Conservation (phyloP, 2,329 filamentous ascomycete species). For the Nothophaeocryptopus gaeumannii region DNA sequence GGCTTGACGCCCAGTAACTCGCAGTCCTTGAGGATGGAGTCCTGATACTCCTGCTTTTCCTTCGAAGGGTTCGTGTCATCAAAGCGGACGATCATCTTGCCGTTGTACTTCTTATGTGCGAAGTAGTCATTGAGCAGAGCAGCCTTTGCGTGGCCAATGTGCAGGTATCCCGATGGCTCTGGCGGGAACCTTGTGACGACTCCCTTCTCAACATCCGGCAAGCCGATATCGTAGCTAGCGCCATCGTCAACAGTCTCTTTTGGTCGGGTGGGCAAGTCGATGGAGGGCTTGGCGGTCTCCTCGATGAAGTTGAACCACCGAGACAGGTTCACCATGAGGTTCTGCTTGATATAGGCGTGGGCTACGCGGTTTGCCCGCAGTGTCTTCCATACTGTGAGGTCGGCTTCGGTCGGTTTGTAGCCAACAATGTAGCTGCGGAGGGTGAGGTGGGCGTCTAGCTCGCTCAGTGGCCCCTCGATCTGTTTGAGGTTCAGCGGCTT, state of each 20-base stretch:
- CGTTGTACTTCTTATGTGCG: constrained; percentile 87
- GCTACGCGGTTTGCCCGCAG: constrained; percentile 83
- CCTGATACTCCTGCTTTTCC: constrained; percentile 94
- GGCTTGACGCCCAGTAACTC: constrained; percentile 88
- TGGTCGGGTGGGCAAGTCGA: constrained; percentile 49
- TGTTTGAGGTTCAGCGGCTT: constrained; percentile 73
- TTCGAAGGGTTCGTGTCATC: constrained; percentile 98
- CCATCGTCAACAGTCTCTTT: constrained; percentile 69
- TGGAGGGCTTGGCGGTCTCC: constrained; percentile 67
- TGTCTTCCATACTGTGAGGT: constrained; percentile 79
- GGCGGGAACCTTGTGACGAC: constrained; percentile 91
- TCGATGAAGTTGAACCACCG: constrained; percentile 89
- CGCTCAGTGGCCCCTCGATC: constrained; percentile 67
- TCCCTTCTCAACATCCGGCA: constrained; percentile 80
- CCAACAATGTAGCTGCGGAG: constrained; percentile 83
- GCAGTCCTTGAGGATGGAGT: constrained; percentile 89
- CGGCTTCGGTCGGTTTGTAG: constrained; percentile 71
- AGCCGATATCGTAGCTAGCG: constrained; percentile 82
- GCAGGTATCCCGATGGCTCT: constrained; percentile 92
- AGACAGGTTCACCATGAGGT: constrained; percentile 69
- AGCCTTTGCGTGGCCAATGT: constrained; percentile 94
- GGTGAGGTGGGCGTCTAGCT: constrained; percentile 82
- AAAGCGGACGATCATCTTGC: constrained; percentile 85
- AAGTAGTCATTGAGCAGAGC: constrained; percentile 95
- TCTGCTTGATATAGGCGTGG: constrained; percentile 75